Base-by-base conservation (phyloP, 1,139 yeast species). In the Wickerhamiella infanticola region DNA sequence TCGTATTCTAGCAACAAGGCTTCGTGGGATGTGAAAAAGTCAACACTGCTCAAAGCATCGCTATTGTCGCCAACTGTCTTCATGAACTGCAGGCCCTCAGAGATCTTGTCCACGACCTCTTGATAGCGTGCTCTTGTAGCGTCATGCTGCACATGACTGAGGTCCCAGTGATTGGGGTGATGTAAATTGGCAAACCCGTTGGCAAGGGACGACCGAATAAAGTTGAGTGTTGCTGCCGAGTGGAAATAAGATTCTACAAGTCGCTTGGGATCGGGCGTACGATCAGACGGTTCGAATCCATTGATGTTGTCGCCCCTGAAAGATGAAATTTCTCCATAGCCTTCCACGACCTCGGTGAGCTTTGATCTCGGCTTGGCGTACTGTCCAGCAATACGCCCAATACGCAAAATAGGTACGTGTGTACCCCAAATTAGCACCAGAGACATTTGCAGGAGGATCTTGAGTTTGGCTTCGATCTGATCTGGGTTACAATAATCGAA, bases 371-470 rank as follows among this genome's bases (percentile, higher is more conserved):
- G 71, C 55, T 67, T 67, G 27, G 71, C 72, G 52, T 66, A 67
- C 52, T 67, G 72, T 18, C 72, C 72, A 3, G 72, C 72, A 47
- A 68, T 66, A 29, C 72, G 60, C 11, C 69, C 72, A 35, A 67
- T 61, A 36, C 72, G 56, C 13, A 66, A 64, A 35, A 67, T 59
- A 1, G 70, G 70, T 42, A 64, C 53, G 43, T 61, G 58, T 2
- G 63, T 58, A 26, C 69, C 69, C 68, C 69, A 67, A 44, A 67
- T 58, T 33, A 67, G 58, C 35, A 67, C 71, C 49, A 67, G 51
- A 7, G 68, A 63, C 72, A 67, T 67, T 48, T 67, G 72, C 46
- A 67, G 53, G 47, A 67, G 51, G 5, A 68, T 67, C 53, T 67
- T 67, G 46, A 67, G 59, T 54, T 67, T 66, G 35, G 65, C 63